Evolutionary conservation across 495 filamentous ascomycete species (phyloP).

Genomic region (Neurospora pannonica): DNA sequence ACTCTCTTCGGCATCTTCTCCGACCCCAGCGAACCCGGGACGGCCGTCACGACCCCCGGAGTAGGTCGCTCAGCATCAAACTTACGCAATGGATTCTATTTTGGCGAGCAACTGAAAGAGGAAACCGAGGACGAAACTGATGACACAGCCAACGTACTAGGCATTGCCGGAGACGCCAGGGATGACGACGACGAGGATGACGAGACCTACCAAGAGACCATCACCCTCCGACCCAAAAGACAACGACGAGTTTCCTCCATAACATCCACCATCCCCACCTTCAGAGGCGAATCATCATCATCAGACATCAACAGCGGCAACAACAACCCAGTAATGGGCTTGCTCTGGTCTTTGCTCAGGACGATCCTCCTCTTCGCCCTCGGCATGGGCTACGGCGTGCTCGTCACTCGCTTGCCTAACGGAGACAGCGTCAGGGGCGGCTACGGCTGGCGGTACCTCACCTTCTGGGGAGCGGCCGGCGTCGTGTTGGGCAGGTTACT

Average conservation of each 20-base stretch:
- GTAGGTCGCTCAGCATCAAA: background rate
- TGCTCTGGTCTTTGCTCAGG: constrained; percentile 38
- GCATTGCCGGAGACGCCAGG: background rate
- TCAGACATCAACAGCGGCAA: constrained; percentile 11
- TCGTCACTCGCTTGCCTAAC: constrained; percentile 63
- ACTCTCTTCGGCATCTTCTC: constrained; percentile 89
- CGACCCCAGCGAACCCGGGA: constrained; percentile 23
- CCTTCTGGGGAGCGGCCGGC: constrained; percentile 74
- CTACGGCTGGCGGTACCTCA: constrained; percentile 59
- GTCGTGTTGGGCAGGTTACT: constrained; percentile 67
- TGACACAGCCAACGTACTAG: background rate
- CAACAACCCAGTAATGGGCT: background rate
- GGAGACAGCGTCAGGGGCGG: constrained; percentile 7
- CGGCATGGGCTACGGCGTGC: constrained; percentile 73
- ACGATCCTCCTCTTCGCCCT: constrained; percentile 65
- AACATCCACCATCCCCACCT: background rate
- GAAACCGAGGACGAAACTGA: background rate
- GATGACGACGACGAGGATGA: constrained; percentile 34
- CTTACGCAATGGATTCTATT: background rate
- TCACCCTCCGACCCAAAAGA: background rate
- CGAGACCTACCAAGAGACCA: constrained; percentile 27
- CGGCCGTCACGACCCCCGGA: background rate
- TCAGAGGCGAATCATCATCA: constrained; percentile 14
- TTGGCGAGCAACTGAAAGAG: background rate
- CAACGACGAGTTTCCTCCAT: constrained; percentile 11